Evolutionary conservation across 2,329 filamentous ascomycete genomes (phyloP).

Genomic region (Pseudocercospora macadamiae): DNA sequence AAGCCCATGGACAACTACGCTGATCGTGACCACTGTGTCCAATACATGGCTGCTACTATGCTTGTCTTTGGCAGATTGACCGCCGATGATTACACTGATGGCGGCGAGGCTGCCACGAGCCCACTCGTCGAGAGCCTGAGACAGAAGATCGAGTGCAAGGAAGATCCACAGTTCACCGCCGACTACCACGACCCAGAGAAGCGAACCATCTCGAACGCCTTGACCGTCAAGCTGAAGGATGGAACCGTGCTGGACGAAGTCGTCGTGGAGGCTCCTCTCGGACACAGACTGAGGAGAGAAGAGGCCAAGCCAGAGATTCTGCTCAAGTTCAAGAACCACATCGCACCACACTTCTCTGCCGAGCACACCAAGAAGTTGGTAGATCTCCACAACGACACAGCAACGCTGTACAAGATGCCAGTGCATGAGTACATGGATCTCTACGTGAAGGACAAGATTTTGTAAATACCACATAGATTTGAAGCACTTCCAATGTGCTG

Average conservation of each 20-base stretch:
- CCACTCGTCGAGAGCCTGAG: conserved; percentile 87
- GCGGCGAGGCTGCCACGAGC: conserved; percentile 87
- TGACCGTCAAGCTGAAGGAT: conserved; percentile 93
- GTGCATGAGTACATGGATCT: conserved; percentile 94
- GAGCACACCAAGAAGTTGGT: conserved; percentile 80
- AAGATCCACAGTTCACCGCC: conserved; percentile 84
- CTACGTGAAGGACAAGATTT: conserved; percentile 62
- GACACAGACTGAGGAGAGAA: conserved; percentile 85
- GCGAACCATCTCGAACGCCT: conserved; percentile 95
- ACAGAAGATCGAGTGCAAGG: conserved; percentile 92
- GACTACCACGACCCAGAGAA: conserved; percentile 95
- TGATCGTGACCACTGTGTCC: conserved; percentile 98
- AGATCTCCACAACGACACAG: conserved; percentile 73
- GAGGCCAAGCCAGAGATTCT: conserved; percentile 96
- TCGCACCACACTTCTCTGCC: conserved; percentile 79
- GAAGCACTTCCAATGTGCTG: not conserved
- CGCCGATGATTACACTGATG: conserved; percentile 91
- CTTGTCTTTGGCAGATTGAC: conserved; percentile 92
- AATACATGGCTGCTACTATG: conserved; percentile 99
- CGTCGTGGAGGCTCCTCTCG: conserved; percentile 89
- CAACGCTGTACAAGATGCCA: conserved; percentile 75
- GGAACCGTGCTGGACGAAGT: conserved; percentile 90
- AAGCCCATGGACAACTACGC: conserved; percentile 99
- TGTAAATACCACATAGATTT: conserved; percentile 22
- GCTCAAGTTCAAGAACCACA: conserved; percentile 91